These are phyloP conservation scores for Russula sp. DNA, from an alignment of 768 basidiomycete genomes.

Conservation along the genomic window DNA sequence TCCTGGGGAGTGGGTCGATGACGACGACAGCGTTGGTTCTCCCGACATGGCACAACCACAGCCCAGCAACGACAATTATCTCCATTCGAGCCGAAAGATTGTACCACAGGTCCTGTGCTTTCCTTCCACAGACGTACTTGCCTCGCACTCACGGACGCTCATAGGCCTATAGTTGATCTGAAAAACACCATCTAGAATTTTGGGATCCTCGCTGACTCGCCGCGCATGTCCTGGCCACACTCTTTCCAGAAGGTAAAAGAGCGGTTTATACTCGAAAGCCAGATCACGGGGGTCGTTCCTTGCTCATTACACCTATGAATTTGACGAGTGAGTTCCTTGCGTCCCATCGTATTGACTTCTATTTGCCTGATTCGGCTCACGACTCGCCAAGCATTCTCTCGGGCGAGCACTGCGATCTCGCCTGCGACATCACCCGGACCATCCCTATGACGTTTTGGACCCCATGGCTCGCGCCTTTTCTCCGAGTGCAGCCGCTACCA, in stretches of 20 bases:
- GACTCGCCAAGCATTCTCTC: not conserved
- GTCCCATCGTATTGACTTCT: not conserved
- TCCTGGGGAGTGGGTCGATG: not conserved
- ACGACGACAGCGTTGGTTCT: not conserved
- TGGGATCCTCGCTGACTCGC: slow-evolving; percentile 1
- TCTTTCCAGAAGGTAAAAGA: not conserved
- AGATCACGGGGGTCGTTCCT: not conserved
- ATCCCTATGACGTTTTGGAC: not conserved
- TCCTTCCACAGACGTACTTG: not conserved
- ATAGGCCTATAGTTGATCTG: not conserved
- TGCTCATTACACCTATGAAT: not conserved
- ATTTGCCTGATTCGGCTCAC: not conserved
- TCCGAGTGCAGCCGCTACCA: not conserved
- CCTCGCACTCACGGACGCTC: not conserved
- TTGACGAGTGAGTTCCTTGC: not conserved
- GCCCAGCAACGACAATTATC: not conserved
- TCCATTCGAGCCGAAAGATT: not conserved
- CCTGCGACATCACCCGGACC: not conserved
- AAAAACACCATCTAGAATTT: not conserved
- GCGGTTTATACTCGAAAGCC: not conserved
- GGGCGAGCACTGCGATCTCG: not conserved
- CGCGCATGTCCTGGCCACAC: not conserved
- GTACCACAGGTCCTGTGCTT: not conserved
- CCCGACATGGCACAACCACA: not conserved
- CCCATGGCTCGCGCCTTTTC: not conserved